Conservation (phyloP, 345 rosid genomes). For the Sisymbrium altissimum region DNA sequence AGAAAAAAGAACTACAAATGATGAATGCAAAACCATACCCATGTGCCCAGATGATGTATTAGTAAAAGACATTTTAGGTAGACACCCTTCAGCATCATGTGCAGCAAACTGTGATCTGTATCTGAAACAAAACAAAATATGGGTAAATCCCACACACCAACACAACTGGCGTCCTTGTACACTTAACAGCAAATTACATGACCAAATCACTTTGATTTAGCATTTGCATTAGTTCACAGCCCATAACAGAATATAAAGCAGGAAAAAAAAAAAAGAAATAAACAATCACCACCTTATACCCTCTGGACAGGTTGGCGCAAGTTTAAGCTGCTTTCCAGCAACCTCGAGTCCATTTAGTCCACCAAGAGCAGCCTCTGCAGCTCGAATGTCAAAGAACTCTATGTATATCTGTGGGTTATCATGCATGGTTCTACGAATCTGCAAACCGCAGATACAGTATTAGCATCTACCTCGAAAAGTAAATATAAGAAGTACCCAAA, state of each 20-base stretch:
- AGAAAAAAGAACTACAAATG: not conserved
- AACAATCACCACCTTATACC: slow-evolving; percentile 43
- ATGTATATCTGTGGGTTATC: slow-evolving; percentile 56
- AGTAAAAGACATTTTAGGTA: slow-evolving; percentile 42
- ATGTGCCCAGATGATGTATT: slow-evolving; percentile 42
- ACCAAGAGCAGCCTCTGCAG: slow-evolving; percentile 72
- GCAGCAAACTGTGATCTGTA: slow-evolving; percentile 43
- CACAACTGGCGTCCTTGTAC: not conserved
- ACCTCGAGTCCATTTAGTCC: slow-evolving; percentile 60
- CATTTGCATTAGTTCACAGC: slow-evolving; percentile 10
- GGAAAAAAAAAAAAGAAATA: not conserved
- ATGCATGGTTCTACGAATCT: slow-evolving; percentile 62
- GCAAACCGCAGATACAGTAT: slow-evolving; percentile 31
- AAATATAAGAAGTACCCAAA: not conserved
- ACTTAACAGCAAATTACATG: slow-evolving; percentile 15
- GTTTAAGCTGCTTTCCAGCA: slow-evolving; percentile 72
- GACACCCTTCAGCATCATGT: slow-evolving; percentile 46
- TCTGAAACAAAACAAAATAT: slow-evolving; percentile 40
- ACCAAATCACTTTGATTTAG: not conserved
- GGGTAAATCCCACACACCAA: not conserved
- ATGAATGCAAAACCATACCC: slow-evolving; percentile 41
- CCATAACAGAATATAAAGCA: slow-evolving; percentile 12
- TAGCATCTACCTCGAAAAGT: slow-evolving; percentile 9
- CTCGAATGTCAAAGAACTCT: slow-evolving; percentile 82
- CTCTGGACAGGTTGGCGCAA: slow-evolving; percentile 55